phyloP scores from a whole-genome alignment of 108 stramenopile species.

The Skeletonema tropicum region DNA sequence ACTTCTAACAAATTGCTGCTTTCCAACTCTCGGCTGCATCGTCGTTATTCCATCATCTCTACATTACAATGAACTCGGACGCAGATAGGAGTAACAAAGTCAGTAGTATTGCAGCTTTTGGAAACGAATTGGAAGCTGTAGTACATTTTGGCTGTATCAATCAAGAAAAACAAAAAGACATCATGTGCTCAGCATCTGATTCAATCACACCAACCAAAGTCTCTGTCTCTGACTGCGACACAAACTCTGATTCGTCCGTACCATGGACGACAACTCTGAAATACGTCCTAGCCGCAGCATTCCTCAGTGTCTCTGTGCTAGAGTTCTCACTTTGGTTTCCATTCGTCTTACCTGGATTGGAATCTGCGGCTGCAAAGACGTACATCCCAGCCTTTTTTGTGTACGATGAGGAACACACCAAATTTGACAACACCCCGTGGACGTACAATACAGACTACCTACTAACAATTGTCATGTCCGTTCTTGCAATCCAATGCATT shows the following conservation, averaged over 20 bases:
- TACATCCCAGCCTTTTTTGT: conserved; percentile 59
- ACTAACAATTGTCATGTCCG: conserved; percentile 63
- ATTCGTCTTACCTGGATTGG: conserved; percentile 58
- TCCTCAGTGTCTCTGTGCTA: conserved; percentile 2
- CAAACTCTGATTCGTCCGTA: not conserved
- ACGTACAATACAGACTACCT: conserved; percentile 88
- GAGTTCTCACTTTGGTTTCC: conserved; percentile 41
- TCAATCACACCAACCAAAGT: not conserved
- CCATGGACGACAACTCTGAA: not conserved
- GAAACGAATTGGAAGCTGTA: not conserved
- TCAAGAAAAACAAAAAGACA: not conserved
- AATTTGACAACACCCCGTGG: conserved; percentile 81
- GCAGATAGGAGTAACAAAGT: not conserved
- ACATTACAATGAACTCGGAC: not conserved
- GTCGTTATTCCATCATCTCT: not conserved
- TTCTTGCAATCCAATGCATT: conserved; percentile 29
- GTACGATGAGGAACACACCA: conserved; percentile 55
- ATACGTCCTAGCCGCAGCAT: not conserved
- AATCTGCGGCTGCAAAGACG: conserved; percentile 49
- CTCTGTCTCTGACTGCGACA: not conserved
- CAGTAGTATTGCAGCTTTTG: not conserved
- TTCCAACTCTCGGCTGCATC: not conserved
- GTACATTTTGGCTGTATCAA: not conserved
- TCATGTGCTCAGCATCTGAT: not conserved
- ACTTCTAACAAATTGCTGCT: not conserved